Evolutionary conservation across 768 basidiomycete genomes (phyloP).

Genomic region (Rhizopogon vinicolor): DNA sequence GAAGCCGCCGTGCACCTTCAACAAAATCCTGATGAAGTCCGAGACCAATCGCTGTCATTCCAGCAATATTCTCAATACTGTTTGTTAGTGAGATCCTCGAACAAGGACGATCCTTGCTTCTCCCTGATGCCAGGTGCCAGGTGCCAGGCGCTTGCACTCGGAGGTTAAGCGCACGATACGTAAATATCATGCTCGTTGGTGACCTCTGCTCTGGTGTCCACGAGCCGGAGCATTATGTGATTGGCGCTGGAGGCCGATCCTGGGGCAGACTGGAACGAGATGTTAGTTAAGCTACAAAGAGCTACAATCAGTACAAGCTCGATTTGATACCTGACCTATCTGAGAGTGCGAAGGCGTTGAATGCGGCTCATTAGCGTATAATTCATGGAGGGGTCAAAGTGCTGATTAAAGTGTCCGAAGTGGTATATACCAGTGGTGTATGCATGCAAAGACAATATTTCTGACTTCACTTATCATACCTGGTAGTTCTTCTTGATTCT

Average conservation of each 20-base stretch:
- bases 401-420: background rate
- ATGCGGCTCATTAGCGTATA: conserved; percentile 25
- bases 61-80: conserved; percentile 82
- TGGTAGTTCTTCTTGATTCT: background rate
- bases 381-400: conserved; percentile 71
- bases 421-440: background rate
- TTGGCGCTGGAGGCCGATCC: conserved; percentile 91
- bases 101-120: background rate
- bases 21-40: conserved; percentile 69
- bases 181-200: conserved; percentile 4
- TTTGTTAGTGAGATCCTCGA: background rate
- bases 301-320: conserved; percentile 42
- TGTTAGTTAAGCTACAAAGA: conserved; percentile 71
- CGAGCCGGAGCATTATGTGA: conserved; percentile 55
- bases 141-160: no score
- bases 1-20: conserved; percentile 55
- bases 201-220: background rate
- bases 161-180: no score
- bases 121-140: no score
- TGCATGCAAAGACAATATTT: background rate
- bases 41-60: conserved; percentile 84
- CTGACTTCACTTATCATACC: background rate
- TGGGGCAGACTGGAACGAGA: conserved; percentile 91
- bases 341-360: conserved; percentile 40
- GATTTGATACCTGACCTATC: conserved; percentile 53